A percentile compares a stretch with the other conserved stretches of the same genome.
phyloP scores from a whole-genome alignment of 108 stramenopile species.

The Skeletonema potamos region DNA sequence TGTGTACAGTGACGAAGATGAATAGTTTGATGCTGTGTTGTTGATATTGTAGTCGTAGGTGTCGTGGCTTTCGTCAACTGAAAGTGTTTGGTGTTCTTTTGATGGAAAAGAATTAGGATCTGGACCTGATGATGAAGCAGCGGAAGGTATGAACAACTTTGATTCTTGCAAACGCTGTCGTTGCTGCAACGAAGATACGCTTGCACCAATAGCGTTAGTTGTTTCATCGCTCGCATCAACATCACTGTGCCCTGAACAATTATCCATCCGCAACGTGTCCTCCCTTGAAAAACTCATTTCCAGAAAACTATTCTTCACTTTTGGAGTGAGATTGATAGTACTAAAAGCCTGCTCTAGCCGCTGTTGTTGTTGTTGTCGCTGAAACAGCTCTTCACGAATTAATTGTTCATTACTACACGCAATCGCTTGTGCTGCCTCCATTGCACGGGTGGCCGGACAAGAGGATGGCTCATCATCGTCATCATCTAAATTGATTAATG shows the following conservation, averaged over 20 bases:
- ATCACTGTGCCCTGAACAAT: background rate
- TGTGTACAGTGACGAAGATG: conserved; percentile 7
- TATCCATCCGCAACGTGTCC: background rate
- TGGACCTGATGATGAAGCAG: background rate
- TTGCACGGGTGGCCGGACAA: background rate
- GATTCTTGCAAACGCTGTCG: background rate
- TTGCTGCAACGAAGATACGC: background rate
- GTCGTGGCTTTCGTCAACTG: background rate
- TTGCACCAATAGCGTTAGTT: background rate
- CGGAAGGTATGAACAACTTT: background rate
- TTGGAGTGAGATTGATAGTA: background rate
- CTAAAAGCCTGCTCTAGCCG: background rate
- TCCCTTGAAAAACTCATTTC: conserved; percentile 3
- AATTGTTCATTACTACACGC: background rate
- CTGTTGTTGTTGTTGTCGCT: background rate
- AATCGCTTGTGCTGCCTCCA: background rate
- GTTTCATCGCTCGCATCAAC: background rate
- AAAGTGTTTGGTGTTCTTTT: background rate
- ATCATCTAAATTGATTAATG: background rate
- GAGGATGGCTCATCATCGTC: background rate
- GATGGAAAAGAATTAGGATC: background rate
- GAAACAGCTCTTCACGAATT: background rate
- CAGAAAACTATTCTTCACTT: background rate
- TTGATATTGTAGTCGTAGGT: background rate
- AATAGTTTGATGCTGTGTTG: background rate